Conservation (phyloP, 371 early-diverging fungal species). For the Spraguea lophii region DNA sequence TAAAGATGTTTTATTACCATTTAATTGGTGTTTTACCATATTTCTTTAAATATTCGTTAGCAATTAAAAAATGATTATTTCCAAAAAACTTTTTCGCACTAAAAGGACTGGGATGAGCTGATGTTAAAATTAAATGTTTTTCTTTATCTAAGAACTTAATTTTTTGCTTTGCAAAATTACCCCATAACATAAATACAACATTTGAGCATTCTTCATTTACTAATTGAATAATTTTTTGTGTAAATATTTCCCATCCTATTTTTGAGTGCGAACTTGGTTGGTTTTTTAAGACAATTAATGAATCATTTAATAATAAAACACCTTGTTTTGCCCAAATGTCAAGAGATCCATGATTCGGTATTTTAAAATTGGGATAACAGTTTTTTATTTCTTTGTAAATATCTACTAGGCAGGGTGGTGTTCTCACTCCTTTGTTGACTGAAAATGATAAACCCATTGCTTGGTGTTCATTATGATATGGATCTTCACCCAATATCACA, state of each 20-base stretch:
- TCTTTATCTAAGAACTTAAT: conserved; percentile 39
- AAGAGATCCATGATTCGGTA: conserved; percentile 49
- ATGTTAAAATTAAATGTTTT: conserved; percentile 60
- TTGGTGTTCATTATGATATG: conserved; percentile 71
- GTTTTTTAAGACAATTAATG: conserved; percentile 64
- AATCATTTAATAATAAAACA: conserved; percentile 73
- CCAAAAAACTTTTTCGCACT: conserved; percentile 66
- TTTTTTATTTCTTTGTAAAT: conserved; percentile 62
- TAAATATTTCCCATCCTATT: conserved; percentile 70
- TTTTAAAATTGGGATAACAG: conserved; percentile 48
- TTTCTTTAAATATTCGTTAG: conserved; percentile 64
- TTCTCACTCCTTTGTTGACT: conserved; percentile 51
- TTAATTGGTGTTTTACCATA: conserved; percentile 52
- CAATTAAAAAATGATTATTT: conserved; percentile 62
- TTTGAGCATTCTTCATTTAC: conserved; percentile 50
- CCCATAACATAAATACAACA: conserved; percentile 91
- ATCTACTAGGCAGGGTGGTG: conserved; percentile 71
- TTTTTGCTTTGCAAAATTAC: conserved; percentile 59
- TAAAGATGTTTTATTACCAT: too few species aligned
- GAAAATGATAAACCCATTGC: conserved; percentile 58
- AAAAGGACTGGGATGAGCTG: conserved; percentile 79
- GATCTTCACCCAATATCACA: conserved; percentile 52
- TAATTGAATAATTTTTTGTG: conserved; percentile 58
- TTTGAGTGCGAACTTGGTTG: conserved; percentile 64
- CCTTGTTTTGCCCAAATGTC: conserved; percentile 66